phyloP scores from a whole-genome alignment of 352 stramenopile species.

The Phytophthora sp. region DNA sequence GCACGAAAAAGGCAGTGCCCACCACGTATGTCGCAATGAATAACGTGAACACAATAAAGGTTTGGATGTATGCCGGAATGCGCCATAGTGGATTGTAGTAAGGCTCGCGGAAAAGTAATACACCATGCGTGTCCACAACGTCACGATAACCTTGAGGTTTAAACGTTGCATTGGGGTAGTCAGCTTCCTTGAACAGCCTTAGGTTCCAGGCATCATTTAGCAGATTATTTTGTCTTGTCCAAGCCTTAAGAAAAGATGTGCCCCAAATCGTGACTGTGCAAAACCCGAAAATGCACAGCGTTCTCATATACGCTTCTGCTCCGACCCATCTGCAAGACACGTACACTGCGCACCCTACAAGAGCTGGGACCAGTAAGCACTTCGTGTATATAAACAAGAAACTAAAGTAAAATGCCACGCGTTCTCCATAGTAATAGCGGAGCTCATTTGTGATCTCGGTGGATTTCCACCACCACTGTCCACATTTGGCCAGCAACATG shows the following conservation, averaged over 20 bases:
- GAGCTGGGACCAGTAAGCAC: slow-evolving; percentile 66
- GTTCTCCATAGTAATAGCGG: slow-evolving; percentile 84
- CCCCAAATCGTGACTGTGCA: slow-evolving; percentile 78
- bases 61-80: slow-evolving; percentile 83
- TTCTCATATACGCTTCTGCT: slow-evolving; percentile 80
- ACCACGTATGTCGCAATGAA: slow-evolving; percentile 84
- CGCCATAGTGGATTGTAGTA: slow-evolving; percentile 84
- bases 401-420: slow-evolving; percentile 87
- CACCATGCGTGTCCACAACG: slow-evolving; percentile 74
- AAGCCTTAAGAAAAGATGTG: slow-evolving; percentile 78
- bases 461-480: slow-evolving; percentile 76
- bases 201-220: slow-evolving; percentile 87
- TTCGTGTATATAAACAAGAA: slow-evolving; percentile 89
- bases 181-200: slow-evolving; percentile 85
- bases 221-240: slow-evolving; percentile 78
- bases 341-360: slow-evolving; percentile 68
- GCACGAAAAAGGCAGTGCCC: slow-evolving; percentile 86
- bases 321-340: slow-evolving; percentile 73
- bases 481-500: slow-evolving; percentile 72
- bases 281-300: slow-evolving; percentile 83
- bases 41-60: slow-evolving; percentile 76
- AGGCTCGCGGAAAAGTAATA: slow-evolving; percentile 78
- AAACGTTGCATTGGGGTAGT: slow-evolving; percentile 85
- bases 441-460: slow-evolving; percentile 88
- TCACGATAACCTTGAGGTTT: slow-evolving; percentile 77